Percentiles rank a stretch among this genome's conserved stretches.
Evolutionary conservation across 2,329 filamentous ascomycete species (phyloP).

Genomic region (Tolypocladium pustulatum): DNA sequence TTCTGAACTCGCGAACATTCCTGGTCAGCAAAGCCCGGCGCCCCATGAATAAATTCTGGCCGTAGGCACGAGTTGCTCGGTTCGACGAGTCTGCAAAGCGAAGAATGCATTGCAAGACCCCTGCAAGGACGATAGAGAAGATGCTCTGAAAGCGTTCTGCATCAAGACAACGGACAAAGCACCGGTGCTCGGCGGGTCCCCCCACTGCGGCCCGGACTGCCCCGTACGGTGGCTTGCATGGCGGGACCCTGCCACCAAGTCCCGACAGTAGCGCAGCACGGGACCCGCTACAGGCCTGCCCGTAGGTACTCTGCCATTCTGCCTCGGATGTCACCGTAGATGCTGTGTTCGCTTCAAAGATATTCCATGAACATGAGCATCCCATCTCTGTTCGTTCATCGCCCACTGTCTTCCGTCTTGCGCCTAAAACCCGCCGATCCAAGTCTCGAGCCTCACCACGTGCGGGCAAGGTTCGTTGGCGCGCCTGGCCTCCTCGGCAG

Average conservation of each 20-base stretch:
- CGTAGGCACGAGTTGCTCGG: too few relatives aligned
- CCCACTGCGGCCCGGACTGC: neutral
- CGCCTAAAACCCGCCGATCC: too few relatives aligned
- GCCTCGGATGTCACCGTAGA: neutral
- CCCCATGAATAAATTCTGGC: too few relatives aligned
- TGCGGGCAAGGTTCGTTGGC: neutral
- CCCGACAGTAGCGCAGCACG: neutral
- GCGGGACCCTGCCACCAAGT: neutral
- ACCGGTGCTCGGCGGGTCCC: neutral
- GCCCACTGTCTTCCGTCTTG: neutral
- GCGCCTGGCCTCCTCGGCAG: neutral
- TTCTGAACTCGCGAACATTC: too few relatives aligned
- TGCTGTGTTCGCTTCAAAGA: neutral
- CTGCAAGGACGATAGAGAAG: too few relatives aligned
- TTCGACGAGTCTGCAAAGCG: too few relatives aligned
- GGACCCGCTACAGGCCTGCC: neutral
- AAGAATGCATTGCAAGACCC: too few relatives aligned
- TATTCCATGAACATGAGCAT: neutral
- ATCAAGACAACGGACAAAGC: too few relatives aligned
- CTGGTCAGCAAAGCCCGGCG: too few relatives aligned
- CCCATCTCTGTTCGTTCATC: neutral
- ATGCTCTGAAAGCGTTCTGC: too few relatives aligned
- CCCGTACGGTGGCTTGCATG: neutral
- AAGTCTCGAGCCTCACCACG: neutral
- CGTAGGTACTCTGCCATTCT: neutral